Conservation (phyloP, 169 alveolate species). For the Babesia bovis region DNA sequence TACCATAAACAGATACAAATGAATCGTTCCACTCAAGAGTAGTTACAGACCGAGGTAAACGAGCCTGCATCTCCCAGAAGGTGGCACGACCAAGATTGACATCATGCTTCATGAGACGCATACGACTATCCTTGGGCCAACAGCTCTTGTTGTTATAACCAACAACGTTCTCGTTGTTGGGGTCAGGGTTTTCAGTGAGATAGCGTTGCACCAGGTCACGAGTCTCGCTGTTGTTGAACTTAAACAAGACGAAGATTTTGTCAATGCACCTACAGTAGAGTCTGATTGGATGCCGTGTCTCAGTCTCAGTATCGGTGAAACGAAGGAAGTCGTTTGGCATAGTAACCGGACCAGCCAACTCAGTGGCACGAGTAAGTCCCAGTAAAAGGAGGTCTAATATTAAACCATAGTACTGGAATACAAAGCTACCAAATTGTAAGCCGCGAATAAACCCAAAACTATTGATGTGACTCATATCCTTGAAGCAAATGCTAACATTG, state of each 20-base stretch:
- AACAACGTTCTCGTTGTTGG: slow-evolving; percentile 98
- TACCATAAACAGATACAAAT: slow-evolving; percentile 98
- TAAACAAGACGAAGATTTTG: slow-evolving; percentile 91
- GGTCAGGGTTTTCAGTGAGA: slow-evolving; percentile 99
- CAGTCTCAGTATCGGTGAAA: slow-evolving; percentile 92
- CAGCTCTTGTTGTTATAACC: slow-evolving; percentile 99
- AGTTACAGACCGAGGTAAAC: slow-evolving; percentile 98
- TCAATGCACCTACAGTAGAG: slow-evolving; percentile 96
- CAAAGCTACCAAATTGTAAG: slow-evolving; percentile 96
- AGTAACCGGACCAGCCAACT: slow-evolving; percentile 96
- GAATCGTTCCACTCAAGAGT: slow-evolving; percentile 95
- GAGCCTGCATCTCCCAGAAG: slow-evolving; percentile 99
- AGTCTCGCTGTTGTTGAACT: slow-evolving; percentile 93
- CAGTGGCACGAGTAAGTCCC: slow-evolving; percentile 98
- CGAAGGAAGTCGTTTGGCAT: slow-evolving; percentile 92
- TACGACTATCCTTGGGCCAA: slow-evolving; percentile 99
- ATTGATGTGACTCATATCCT: slow-evolving; percentile 99
- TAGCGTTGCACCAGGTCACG: slow-evolving; percentile 96
- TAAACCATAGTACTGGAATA: slow-evolving; percentile 92
- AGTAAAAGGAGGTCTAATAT: slow-evolving; percentile 91
- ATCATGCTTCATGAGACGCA: slow-evolving; percentile 98
- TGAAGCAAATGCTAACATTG: slow-evolving; percentile 95
- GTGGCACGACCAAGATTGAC: slow-evolving; percentile 99
- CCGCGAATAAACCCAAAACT: slow-evolving; percentile 98
- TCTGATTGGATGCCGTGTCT: slow-evolving; percentile 97